Evolutionary conservation across 352 stramenopile genomes (phyloP).

Genomic region (Phytophthora europaea): DNA sequence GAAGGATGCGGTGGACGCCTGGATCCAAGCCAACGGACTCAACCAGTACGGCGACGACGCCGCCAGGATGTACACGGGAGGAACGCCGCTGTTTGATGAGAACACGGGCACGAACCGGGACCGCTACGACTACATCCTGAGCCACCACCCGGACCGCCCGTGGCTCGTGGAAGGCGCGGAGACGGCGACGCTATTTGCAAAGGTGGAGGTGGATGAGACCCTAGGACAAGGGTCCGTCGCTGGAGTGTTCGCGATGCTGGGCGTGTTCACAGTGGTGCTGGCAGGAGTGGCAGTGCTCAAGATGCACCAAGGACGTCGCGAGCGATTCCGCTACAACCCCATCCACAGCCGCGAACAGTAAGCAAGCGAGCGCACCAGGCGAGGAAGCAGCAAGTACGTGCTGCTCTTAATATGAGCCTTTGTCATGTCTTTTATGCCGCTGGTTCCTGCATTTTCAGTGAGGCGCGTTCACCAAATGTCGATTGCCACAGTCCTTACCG

Average conservation of each 20-base stretch:
- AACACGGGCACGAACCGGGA: constrained; percentile 60
- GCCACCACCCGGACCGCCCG: constrained; percentile 59
- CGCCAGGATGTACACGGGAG: constrained; percentile 72
- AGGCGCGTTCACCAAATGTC: background rate
- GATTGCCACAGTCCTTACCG: background rate
- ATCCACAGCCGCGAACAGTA: constrained; percentile 53
- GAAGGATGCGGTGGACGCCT: constrained; percentile 61
- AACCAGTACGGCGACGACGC: constrained; percentile 74
- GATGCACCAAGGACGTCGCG: constrained; percentile 32
- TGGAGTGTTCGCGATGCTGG: constrained; percentile 45
- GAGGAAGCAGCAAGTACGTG: constrained; percentile 10
- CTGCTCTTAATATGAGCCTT: constrained; percentile 37
- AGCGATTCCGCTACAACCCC: constrained; percentile 67
- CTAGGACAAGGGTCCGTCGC: constrained; percentile 37
- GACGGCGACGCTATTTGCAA: constrained; percentile 25
- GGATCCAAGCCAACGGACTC: constrained; percentile 62
- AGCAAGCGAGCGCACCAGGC: background rate
- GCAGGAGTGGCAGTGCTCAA: constrained; percentile 41
- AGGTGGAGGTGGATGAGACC: constrained; percentile 14
- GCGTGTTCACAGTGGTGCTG: constrained; percentile 48
- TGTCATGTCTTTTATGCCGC: constrained; percentile 16
- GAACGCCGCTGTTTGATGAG: constrained; percentile 86
- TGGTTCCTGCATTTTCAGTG: background rate
- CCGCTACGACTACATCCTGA: constrained; percentile 77
- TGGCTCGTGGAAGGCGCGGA: constrained; percentile 49